Conservation (phyloP, 2,329 filamentous ascomycete genomes). For the Pseudocercospora musae region DNA sequence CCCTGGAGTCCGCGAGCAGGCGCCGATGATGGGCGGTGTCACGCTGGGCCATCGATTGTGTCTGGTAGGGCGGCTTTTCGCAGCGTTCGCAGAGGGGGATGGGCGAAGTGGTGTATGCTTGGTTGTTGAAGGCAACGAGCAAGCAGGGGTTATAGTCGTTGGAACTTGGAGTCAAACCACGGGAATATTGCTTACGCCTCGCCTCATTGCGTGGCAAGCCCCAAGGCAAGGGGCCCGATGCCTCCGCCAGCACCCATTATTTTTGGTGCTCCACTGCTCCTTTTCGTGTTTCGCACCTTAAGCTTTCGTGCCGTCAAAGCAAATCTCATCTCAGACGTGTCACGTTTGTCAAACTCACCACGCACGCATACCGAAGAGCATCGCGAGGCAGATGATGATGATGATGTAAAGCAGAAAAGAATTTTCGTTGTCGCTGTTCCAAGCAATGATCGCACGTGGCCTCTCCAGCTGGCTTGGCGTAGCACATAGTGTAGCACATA, state of each 20-base stretch:
- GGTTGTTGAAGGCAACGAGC: too few relatives aligned
- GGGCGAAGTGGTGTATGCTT: neutral
- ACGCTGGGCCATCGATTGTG: neutral
- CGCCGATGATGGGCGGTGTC: neutral
- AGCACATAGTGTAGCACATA: too few relatives aligned
- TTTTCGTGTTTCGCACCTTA: neutral
- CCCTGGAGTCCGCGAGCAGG: conserved; percentile 7
- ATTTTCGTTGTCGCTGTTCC: neutral
- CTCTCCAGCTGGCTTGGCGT: neutral
- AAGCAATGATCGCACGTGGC: neutral
- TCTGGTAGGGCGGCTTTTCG: neutral
- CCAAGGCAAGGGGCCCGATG: neutral
- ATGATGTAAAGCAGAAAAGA: neutral
- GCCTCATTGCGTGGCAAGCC: neutral
- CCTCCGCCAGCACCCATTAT: neutral
- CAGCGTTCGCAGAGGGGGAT: neutral
- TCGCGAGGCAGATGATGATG: neutral
- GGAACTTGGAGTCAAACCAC: neutral
- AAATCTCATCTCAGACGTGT: neutral
- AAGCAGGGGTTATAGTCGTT: too few relatives aligned
- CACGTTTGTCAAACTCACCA: neutral
- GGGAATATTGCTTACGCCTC: neutral
- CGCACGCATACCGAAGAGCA: neutral
- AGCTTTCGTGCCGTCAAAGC: neutral
- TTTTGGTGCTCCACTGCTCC: neutral